These are phyloP conservation scores for Penicillium rolfsii DNA, from an alignment of 2,329 filamentous ascomycete species.

Conservation along the genomic window DNA sequence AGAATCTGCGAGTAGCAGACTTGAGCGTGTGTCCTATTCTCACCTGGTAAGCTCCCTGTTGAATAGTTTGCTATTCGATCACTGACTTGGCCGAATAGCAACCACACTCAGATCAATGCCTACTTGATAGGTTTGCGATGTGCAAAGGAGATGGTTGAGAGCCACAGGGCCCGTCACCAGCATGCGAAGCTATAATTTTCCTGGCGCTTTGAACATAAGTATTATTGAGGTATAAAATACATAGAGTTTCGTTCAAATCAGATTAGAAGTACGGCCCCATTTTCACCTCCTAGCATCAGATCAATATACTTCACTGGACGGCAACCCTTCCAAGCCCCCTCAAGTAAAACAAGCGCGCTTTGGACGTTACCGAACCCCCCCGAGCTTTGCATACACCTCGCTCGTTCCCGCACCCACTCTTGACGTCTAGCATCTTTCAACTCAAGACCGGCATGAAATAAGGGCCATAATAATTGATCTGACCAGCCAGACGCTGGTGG, in stretches of 20 bases:
- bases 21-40: constrained; percentile 9
- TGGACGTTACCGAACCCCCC: constrained; percentile 10
- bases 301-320: constrained; percentile 9
- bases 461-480: constrained; percentile 10
- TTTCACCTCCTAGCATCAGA: constrained; percentile 6
- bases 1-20: constrained; percentile 4
- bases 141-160: constrained; percentile 6
- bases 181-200: constrained; percentile 2
- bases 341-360: constrained; percentile 8
- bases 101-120: constrained; percentile 12
- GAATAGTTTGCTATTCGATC: neutral
- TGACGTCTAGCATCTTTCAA: constrained; percentile 4
- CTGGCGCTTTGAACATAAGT: neutral
- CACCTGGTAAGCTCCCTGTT: neutral
- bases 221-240: neutral
- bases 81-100: neutral
- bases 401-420: constrained; percentile 11
- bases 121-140: constrained; percentile 12
- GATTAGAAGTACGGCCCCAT: constrained; percentile 7
- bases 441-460: constrained; percentile 10
- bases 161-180: neutral
- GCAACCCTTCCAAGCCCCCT: constrained; percentile 5
- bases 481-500: constrained; percentile 11
- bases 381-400: constrained; percentile 11
- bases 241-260: neutral